These are phyloP conservation scores for Globisporangium rhizosaccharum DNA, from an alignment of 352 stramenopile species.

Conservation along the genomic window DNA sequence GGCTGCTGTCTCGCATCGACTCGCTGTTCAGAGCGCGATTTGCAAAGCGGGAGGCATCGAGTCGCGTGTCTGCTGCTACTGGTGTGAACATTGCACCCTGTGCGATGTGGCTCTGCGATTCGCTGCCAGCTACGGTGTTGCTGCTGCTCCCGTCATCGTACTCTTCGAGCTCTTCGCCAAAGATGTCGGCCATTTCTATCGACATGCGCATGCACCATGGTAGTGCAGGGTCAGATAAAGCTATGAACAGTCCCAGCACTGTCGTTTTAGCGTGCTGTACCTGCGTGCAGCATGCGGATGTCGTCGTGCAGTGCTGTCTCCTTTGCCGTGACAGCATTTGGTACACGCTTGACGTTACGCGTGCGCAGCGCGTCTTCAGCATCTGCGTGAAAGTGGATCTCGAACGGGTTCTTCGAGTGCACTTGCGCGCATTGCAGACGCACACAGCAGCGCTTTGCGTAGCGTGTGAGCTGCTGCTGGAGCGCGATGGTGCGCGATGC, in stretches of 20 bases:
- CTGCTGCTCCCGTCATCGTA: slow-evolving; percentile 18
- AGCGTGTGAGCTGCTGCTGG: not conserved
- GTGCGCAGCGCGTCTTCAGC: slow-evolving; percentile 7
- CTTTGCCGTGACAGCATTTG: slow-evolving; percentile 1
- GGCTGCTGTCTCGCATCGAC: not conserved
- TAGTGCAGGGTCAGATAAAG: no score
- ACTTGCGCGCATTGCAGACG: not conserved
- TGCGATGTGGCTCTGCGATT: not conserved
- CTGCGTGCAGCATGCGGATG: slow-evolving; percentile 38
- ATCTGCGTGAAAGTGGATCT: slow-evolving; percentile 39
- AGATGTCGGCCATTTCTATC: slow-evolving; percentile 45
- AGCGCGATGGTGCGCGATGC: not conserved
- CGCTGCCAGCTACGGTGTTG: not conserved
- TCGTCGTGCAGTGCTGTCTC: slow-evolving; percentile 22
- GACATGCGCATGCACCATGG: not conserved
- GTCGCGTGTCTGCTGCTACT: not conserved
- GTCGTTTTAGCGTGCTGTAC: slow-evolving; percentile 6
- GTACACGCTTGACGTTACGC: not conserved
- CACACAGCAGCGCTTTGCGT: no score
- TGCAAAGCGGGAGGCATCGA: not conserved
- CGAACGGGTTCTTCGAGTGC: slow-evolving; percentile 33
- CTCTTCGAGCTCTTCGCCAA: slow-evolving; percentile 40
- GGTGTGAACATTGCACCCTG: not conserved
- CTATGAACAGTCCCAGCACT: no score
- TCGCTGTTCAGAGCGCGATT: not conserved